Conservation (phyloP, 2,329 filamentous ascomycete species). For the Diplodia intermedia region DNA sequence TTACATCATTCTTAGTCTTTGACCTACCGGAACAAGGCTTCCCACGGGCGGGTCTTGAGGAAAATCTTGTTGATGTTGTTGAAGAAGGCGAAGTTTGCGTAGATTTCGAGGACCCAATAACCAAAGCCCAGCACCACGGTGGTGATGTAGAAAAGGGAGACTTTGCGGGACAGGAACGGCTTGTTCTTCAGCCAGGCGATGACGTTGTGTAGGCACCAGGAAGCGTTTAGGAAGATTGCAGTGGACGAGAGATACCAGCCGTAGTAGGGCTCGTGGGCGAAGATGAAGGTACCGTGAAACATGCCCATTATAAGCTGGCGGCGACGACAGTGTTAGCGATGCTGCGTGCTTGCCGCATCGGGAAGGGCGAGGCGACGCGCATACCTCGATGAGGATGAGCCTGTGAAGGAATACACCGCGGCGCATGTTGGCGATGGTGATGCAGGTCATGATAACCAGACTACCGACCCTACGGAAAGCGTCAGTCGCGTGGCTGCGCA, state of each 20-base stretch:
- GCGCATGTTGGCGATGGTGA: conserved; percentile 59
- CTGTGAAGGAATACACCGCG: conserved; percentile 57
- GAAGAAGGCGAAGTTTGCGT: conserved; percentile 70
- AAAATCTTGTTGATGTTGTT: conserved; percentile 63
- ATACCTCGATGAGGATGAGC: conserved; percentile 58
- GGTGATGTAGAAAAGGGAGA: conserved; percentile 63
- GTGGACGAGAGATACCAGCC: conserved; percentile 70
- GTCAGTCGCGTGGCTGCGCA: neutral
- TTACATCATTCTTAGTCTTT: neutral
- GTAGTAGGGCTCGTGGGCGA: conserved; percentile 62
- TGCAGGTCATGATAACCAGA: conserved; percentile 56
- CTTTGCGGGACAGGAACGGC: conserved; percentile 61
- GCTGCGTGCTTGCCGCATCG: neutral
- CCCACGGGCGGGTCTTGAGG: conserved; percentile 62
- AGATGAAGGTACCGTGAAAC: conserved; percentile 66
- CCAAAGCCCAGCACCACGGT: conserved; percentile 66
- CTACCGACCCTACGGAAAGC: conserved; percentile 42
- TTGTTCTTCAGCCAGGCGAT: conserved; percentile 72
- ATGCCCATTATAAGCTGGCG: conserved; percentile 62
- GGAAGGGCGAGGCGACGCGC: conserved; percentile 30
- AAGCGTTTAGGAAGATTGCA: conserved; percentile 67
- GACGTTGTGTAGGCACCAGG: conserved; percentile 70
- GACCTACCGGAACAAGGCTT: conserved; percentile 64
- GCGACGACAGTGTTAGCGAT: neutral
- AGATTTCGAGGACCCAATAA: conserved; percentile 71